These are phyloP conservation scores for Fusarium buxicola DNA, from an alignment of 2,329 filamentous ascomycete species.

Conservation along the genomic window DNA sequence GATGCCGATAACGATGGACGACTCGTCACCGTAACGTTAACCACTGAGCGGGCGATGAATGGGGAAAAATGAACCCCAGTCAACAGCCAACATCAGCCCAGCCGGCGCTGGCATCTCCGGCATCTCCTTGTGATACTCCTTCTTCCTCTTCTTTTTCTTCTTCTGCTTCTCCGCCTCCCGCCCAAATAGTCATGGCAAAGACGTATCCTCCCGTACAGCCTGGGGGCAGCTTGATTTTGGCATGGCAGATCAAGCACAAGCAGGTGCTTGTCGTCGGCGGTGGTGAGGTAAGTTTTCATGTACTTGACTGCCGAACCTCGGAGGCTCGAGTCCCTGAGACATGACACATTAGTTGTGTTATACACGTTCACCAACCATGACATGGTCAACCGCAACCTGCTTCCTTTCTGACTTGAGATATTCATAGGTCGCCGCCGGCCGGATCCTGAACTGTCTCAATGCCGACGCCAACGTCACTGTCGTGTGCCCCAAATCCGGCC, in stretches of 20 bases:
- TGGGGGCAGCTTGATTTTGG: conserved; percentile 91
- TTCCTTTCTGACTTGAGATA: conserved; percentile 3
- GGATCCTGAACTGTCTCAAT: conserved; percentile 93
- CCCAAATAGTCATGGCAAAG: conserved; percentile 48
- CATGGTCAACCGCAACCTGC: background rate
- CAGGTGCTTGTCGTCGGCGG: conserved; percentile 93
- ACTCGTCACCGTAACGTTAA: conserved; percentile 37
- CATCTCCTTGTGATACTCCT: conserved; percentile 35
- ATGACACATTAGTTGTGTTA: too few species aligned
- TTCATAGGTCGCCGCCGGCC: conserved; percentile 88
- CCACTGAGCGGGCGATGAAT: conserved; percentile 23
- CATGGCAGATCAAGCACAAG: conserved; percentile 94
- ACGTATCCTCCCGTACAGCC: conserved; percentile 85
- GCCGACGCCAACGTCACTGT: conserved; percentile 92
- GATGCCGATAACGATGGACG: conserved; percentile 32
- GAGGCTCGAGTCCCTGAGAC: conserved; percentile 5
- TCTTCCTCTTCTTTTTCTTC: conserved; percentile 18
- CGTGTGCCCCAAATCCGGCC: conserved; percentile 80
- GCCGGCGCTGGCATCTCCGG: conserved; percentile 40
- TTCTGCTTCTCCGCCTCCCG: conserved; percentile 18
- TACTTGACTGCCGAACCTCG: conserved; percentile 22
- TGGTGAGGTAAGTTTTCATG: conserved; percentile 77
- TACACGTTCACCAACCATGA: conserved; percentile 8
- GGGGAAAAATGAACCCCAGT: conserved; percentile 42
- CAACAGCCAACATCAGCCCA: conserved; percentile 39